A percentile compares a stretch with the other conserved stretches of the same genome.
Evolutionary conservation across 495 filamentous ascomycete species (phyloP).

Genomic region (Hypoxylon fuscum): DNA sequence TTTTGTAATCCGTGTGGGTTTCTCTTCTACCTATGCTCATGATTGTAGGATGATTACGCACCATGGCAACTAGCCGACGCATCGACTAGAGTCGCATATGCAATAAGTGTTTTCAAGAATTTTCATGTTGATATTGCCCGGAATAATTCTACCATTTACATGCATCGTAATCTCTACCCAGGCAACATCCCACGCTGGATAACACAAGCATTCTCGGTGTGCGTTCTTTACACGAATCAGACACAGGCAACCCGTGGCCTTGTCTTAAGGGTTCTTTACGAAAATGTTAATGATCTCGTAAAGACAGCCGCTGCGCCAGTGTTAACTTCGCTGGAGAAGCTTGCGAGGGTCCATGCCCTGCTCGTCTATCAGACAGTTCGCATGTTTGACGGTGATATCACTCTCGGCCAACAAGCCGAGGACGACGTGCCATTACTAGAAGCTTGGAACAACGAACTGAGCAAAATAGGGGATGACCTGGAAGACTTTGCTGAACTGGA

Average conservation of each 20-base stretch:
- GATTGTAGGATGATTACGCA: constrained; percentile 39
- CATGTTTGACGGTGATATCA: constrained; percentile 50
- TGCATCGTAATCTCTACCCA: constrained; percentile 47
- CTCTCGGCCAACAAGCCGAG: constrained; percentile 45
- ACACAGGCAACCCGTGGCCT: constrained; percentile 42
- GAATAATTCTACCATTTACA: constrained; percentile 43
- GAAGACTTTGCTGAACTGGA: constrained; percentile 29
- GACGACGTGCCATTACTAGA: constrained; percentile 44
- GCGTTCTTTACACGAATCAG: constrained; percentile 45
- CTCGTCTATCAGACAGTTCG: constrained; percentile 49
- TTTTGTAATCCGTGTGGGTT: background rate
- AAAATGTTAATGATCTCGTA: constrained; percentile 38
- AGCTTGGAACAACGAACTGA: constrained; percentile 46
- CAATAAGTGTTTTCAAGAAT: constrained; percentile 36
- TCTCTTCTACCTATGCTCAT: background rate
- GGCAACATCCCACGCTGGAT: constrained; percentile 45
- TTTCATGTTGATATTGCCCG: constrained; percentile 39
- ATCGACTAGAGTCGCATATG: constrained; percentile 40
- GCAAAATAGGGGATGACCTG: constrained; percentile 45
- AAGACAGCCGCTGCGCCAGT: constrained; percentile 6
- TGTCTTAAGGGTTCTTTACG: constrained; percentile 42
- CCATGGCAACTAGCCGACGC: constrained; percentile 50
- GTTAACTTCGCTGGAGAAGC: constrained; percentile 40
- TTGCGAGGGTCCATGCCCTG: constrained; percentile 48
- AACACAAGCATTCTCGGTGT: constrained; percentile 42